Conservation (phyloP, 2,329 filamentous ascomycete genomes). For the Trichoderma sp. region DNA sequence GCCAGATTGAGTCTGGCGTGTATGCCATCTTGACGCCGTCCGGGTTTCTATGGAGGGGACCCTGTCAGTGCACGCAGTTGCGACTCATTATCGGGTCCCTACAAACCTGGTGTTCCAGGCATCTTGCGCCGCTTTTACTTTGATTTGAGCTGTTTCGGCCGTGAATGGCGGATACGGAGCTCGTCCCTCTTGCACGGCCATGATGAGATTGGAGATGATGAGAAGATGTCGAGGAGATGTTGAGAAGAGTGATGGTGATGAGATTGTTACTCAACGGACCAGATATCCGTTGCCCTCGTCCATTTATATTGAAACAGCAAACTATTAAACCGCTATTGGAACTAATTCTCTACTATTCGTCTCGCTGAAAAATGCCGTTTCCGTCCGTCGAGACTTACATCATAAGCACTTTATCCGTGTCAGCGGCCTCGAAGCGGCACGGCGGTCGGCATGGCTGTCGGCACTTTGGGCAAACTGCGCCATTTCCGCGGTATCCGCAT, state of each 20-base stretch:
- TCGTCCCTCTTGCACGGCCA: constrained; percentile 30
- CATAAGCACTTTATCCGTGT: constrained; percentile 1
- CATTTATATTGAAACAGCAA: background rate
- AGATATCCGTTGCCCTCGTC: background rate
- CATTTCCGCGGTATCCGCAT: constrained; percentile 25
- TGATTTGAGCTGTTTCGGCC: constrained; percentile 66
- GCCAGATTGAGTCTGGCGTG: constrained; percentile 76
- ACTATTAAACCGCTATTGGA: too few species aligned
- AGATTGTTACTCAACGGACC: background rate
- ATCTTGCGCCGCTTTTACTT: constrained; percentile 83
- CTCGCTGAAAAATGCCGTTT: background rate
- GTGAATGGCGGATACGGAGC: constrained; percentile 72
- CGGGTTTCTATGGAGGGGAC: constrained; percentile 56
- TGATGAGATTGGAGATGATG: background rate
- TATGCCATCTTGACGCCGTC: constrained; percentile 69
- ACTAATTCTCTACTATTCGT: background rate
- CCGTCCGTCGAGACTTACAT: constrained; percentile 8
- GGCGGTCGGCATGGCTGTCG: constrained; percentile 10
- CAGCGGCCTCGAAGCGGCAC: constrained; percentile 12
- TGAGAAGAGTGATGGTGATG: background rate
- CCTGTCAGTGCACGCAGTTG: background rate
- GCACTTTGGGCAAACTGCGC: constrained; percentile 9
- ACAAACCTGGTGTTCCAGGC: constrained; percentile 76
- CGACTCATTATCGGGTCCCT: background rate
- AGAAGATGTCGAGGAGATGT: background rate